phyloP scores from a whole-genome alignment of 352 stramenopile genomes.

The Saprolegnia parasitica region DNA sequence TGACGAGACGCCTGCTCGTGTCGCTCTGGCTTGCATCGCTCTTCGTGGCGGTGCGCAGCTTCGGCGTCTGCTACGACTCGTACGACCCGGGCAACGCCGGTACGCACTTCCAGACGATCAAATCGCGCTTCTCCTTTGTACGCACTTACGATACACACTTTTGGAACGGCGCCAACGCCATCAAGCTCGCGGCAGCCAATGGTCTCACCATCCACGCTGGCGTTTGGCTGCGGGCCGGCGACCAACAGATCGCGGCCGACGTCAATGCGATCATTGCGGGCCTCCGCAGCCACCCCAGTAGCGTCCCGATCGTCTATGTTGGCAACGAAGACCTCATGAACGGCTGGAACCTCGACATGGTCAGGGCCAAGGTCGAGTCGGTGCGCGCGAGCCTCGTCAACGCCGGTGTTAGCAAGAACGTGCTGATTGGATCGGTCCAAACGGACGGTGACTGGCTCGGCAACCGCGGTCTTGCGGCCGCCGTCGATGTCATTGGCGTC shows the following conservation, averaged over 20 bases:
- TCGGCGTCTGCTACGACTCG: conserved; percentile 50
- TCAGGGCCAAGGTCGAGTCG: not conserved
- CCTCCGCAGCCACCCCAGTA: conserved; percentile 33
- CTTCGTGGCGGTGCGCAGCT: not conserved
- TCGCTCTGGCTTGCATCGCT: not conserved
- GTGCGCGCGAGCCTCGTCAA: conserved; percentile 40
- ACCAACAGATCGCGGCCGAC: conserved; percentile 40
- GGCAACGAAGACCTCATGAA: conserved; percentile 58
- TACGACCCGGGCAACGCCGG: conserved; percentile 35
- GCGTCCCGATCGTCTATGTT: conserved; percentile 48
- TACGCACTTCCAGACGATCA: conserved; percentile 12
- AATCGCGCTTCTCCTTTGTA: conserved; percentile 41
- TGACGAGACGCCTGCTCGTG: not conserved
- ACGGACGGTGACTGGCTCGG: conserved; percentile 40
- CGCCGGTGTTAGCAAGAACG: conserved; percentile 34
- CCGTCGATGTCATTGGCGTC: conserved; percentile 56
- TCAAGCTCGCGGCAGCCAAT: conserved; percentile 37
- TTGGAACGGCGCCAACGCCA: conserved; percentile 43
- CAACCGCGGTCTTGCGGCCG: conserved; percentile 40
- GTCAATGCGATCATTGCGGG: conserved; percentile 42
- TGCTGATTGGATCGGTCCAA: conserved; percentile 58
- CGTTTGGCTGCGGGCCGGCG: conserved; percentile 39
- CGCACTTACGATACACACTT: conserved; percentile 60
- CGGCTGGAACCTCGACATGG: conserved; percentile 19
- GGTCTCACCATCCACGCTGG: conserved; percentile 54